Evolutionary conservation across 2,329 filamentous ascomycete species (phyloP), one percentile per base, ranked within the genome.

Genomic region (Orbilia brochopaga): DNA sequence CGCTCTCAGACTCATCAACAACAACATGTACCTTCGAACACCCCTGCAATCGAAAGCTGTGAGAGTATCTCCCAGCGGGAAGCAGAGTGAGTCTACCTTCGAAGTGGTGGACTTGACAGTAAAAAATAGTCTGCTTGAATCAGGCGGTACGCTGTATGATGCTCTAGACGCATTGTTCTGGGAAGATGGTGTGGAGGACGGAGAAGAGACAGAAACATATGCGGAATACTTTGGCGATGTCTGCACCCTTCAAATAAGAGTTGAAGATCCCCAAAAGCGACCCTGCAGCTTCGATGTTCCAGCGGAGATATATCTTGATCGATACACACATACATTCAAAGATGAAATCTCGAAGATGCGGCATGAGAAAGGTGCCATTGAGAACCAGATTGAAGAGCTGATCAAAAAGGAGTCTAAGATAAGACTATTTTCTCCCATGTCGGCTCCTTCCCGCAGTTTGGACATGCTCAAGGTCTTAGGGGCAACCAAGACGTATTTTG

Each of bases 311-410:
- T 76, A 77, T 59, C 69, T 74, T 21, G 75, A 76, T 27, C 67
- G 76, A 55, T 77, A 77, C 27, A 76, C 75, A 5, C 58, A 75
- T 52, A 60, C 61, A 19, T 77, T 75, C 65, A 69, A 72, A 32
- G 74, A 73, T n/a, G 56, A 66, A 30, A 62, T 74, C 11, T 56
- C 56, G 27, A 66, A 54, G 27, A 66, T 76, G 54, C 75, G 69
- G 52, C 69, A 69, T 52, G 56, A 73, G 23, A 76, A 73, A 56
- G 64, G 65, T 30, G 69, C 55, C 13, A 74, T 74, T n/a, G 72
- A 73, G 35, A 62, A 40, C 52, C 50, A 74, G 7, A 75, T 77
- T 8, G 56, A 67, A 30, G 73, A 74, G 27, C 53, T 77, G 23
- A 74, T 73, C 32, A 51, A 66, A 30, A 75, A 74, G 53, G 76